phyloP scores from a whole-genome alignment of 306 rosid genomes.

The Castanea sativa region DNA sequence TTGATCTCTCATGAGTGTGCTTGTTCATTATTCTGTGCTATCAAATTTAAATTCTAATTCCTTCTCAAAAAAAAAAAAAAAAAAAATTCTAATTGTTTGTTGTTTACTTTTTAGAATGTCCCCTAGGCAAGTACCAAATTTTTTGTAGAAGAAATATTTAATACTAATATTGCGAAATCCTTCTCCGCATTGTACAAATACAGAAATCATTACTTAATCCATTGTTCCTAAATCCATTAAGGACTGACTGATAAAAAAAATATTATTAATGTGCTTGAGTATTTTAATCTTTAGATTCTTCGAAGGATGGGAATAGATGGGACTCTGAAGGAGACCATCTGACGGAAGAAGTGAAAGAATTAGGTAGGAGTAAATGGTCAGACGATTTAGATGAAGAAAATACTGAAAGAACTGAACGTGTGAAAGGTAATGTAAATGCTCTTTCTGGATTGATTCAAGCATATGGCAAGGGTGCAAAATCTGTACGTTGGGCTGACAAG shows the following conservation, averaged over 20 bases:
- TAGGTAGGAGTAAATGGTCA: slow-evolving; percentile 98
- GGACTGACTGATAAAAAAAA: neutral
- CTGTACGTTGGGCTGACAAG: slow-evolving; percentile 97
- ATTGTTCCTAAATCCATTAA: neutral
- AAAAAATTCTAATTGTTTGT: too few species aligned
- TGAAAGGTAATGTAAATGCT: slow-evolving; percentile 67
- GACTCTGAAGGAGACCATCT: slow-evolving; percentile 60
- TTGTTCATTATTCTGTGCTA: too few species aligned
- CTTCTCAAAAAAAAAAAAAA: too few species aligned
- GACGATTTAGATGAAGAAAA: slow-evolving; percentile 69
- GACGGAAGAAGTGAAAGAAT: slow-evolving; percentile 67
- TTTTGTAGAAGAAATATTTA: neutral
- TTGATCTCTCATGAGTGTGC: too few species aligned
- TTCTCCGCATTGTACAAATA: neutral
- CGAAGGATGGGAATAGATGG: slow-evolving; percentile 50
- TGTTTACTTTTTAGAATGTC: neutral
- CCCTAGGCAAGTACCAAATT: neutral
- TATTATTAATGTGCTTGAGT: neutral
- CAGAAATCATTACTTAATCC: neutral
- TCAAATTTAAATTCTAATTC: too few species aligned
- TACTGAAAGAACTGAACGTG: slow-evolving; percentile 41
- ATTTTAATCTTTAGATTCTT: slow-evolving; percentile 36
- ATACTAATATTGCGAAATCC: neutral
- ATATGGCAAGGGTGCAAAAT: slow-evolving; percentile 72
- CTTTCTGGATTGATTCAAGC: slow-evolving; percentile 83